Base-by-base conservation (phyloP, 305 asterid genomes). In the Euphrasia arctica region DNA sequence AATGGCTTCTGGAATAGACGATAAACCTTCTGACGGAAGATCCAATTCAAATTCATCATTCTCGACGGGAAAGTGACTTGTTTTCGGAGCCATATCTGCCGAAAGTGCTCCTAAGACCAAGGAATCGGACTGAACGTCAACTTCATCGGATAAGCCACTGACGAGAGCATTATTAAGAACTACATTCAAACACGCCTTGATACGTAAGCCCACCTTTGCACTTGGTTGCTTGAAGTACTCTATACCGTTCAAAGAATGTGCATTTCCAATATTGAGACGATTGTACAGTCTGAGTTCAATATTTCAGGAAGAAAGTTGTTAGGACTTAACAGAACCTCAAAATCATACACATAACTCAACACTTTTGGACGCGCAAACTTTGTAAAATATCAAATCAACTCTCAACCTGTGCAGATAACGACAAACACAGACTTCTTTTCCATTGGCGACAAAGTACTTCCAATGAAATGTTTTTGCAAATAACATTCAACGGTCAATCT, bases 1-100 rank as follows among this genome's bases (percentile, higher is more conserved):
- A 70, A 86, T 80, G 61, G 96, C 95, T 67, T 81, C 96, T 0
- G 82, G 64, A 54, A 89, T 77, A 60, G 91, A 80, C 14, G 96
- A 82, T 74, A 86, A 83, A 48, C 91, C 95, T 77, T 68, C 74
- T 2, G 86, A 75, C 2, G 95, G 96, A 32, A 56, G 56, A 68
- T 89, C 96, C 81, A 89, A 73, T 74, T 85, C 87, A 64, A 67
- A 79, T 60, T 81, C 90, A 60, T 75, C 85, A 61, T 64, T 68
- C 18, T 77, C 84, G 59, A 63, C 72, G 39, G 74, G 70, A 65
- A 81, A 81, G 22, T 85, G 85, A 58, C 78, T 74, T 45, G 79
- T 63, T 54, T 71, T 74, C n/a, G 81, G 79, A 77, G 80, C 78
- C 73, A 73, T 72, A 69, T 83, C 88, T n/a, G 88, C 85, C 31